Base-by-base conservation (phyloP, 306 rosid species). In the Nissolia schottii region DNA sequence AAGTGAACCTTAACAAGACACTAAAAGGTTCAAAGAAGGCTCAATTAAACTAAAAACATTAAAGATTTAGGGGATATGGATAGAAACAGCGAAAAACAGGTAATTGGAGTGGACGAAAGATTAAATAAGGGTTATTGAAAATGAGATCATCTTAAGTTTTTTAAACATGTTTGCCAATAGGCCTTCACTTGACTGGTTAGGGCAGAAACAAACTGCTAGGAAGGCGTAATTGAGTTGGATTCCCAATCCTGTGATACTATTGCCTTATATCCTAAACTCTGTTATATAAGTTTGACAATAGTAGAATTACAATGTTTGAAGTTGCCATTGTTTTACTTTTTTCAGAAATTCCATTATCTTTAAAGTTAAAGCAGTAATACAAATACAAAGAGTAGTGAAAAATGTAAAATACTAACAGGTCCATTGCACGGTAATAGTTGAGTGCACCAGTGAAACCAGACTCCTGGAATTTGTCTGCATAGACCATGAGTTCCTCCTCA, bases 361-460 rank as follows among this genome's bases (percentile, higher is more conserved):
- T 4, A 16, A 16, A 15, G 55, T 15, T 41, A 28, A 57, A 37
- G 43, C 1, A 2, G 43, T 1, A 12, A 6, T 37, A 5, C 11
- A 1, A 8, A 37, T 3, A 32, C 9, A 37, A 15, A 23, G n/a
- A 31, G 28, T n/a, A 15, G 7, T 50, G 46, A 25, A 58, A n/a
- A n/a, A n/a, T n/a, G n/a, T n/a, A n/a, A n/a, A 70, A 51, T 28
- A 84, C 89, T 86, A 49, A 92, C 96, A 85, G 45, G 79, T 89
- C 89, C 87, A 85, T 76, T 37, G 95, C 88, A 8, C 92, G 89
- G 67, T 82, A 92, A 67, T 87, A 86, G 80, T 92, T 92, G 74
- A 92, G 78, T 20, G 95, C 84, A 35, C 96, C 90, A 8, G 92
- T 85, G 80, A 92, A 92, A 69, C 97, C 92, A 40, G 94, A 86